Percentiles rank a stretch among this genome's conserved stretches.
These are phyloP conservation scores for Paradendryphiella salina DNA, from an alignment of 2,329 filamentous ascomycete species.

Conservation along the genomic window DNA sequence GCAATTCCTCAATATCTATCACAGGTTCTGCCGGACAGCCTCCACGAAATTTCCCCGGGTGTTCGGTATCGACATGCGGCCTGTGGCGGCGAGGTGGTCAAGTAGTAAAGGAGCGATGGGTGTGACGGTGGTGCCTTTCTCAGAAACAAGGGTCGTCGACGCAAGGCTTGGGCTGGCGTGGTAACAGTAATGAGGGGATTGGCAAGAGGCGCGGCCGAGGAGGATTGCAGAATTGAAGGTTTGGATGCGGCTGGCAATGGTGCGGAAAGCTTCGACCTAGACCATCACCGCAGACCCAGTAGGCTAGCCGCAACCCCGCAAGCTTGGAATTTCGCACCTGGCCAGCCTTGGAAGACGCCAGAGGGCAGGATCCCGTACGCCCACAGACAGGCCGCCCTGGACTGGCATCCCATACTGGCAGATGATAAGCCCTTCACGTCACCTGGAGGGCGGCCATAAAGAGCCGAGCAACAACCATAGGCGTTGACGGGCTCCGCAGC, in stretches of 20 bases:
- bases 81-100: slow-evolving; percentile 15
- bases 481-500: slow-evolving; percentile 10
- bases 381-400: slow-evolving; percentile 3
- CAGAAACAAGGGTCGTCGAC: slow-evolving; percentile 13
- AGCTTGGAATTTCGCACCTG: slow-evolving; percentile 4
- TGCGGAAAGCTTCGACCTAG: slow-evolving; percentile 13
- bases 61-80: slow-evolving; percentile 42
- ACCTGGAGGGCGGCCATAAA: neutral
- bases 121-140: slow-evolving; percentile 19
- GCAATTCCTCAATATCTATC: slow-evolving; percentile 30
- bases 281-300: slow-evolving; percentile 3
- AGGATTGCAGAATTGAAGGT: slow-evolving; percentile 10
- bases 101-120: slow-evolving; percentile 1
- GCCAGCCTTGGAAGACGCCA: neutral
- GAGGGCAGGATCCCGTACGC: slow-evolving; percentile 3
- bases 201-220: neutral
- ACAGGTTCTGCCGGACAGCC: slow-evolving; percentile 33
- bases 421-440: neutral
- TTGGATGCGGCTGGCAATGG: slow-evolving; percentile 9
- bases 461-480: neutral
- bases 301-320: slow-evolving; percentile 9
- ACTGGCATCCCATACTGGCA: neutral
- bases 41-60: slow-evolving; percentile 24
- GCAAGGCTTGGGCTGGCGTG: slow-evolving; percentile 2
- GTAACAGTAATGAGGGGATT: neutral